These are phyloP conservation scores for Hypoxylon sp. DNA, from an alignment of 2,329 filamentous ascomycete genomes.

Conservation along the genomic window DNA sequence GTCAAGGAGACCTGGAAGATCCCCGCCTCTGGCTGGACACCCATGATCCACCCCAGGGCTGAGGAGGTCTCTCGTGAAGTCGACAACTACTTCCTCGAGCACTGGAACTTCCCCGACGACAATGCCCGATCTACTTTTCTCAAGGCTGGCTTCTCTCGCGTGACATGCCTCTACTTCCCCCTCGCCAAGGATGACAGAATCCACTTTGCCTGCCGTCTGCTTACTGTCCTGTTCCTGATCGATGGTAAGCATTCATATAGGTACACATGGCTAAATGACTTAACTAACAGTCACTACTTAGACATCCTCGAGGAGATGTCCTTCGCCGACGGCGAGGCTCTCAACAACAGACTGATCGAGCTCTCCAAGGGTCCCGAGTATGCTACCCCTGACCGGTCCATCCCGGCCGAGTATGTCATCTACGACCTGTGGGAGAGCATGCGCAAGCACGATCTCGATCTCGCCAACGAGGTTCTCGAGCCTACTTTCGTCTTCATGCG, in stretches of 20 bases:
- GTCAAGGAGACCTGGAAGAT: background rate
- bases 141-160: conserved; percentile 45
- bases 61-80: conserved; percentile 31
- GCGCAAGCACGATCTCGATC: conserved; percentile 46
- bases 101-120: conserved; percentile 50
- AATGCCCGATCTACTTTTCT: conserved; percentile 47
- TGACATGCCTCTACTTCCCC: conserved; percentile 52
- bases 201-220: conserved; percentile 48
- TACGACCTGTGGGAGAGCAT: conserved; percentile 53
- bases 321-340: background rate
- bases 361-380: background rate
- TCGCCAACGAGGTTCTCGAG: conserved; percentile 51
- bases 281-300: background rate
- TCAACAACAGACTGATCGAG: background rate
- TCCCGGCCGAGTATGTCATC: conserved; percentile 50
- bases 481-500: conserved; percentile 52
- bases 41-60: background rate
- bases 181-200: conserved; percentile 50
- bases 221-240: conserved; percentile 53
- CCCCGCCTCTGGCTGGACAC: background rate
- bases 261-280: background rate
- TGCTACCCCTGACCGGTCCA: no score
- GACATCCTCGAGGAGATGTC: background rate
- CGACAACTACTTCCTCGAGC: conserved; percentile 49
- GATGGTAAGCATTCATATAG: conserved; percentile 49